A percentile compares a stretch with the other conserved stretches of the same genome.
phyloP scores from a whole-genome alignment of 2,329 filamentous ascomycete species.

The Trichoderma sp. region DNA sequence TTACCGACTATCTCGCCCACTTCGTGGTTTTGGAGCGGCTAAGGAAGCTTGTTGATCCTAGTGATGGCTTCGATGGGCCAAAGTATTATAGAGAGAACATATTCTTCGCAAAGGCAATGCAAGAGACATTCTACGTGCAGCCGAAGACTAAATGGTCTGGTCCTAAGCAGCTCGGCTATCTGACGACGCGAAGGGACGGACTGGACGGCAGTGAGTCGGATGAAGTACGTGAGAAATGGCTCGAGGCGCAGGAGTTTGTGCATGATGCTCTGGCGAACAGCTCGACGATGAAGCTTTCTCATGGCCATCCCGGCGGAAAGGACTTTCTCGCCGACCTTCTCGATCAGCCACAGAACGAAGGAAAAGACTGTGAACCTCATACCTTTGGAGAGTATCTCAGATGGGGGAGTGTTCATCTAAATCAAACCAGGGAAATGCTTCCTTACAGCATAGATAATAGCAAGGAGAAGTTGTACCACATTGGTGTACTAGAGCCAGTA shows the following conservation, averaged over 20 bases:
- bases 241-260: slow-evolving; percentile 34
- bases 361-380: slow-evolving; percentile 38
- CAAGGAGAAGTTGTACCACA: not conserved
- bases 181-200: not conserved
- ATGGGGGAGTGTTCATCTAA: slow-evolving; percentile 42
- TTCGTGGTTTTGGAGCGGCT: slow-evolving; percentile 37
- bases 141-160: slow-evolving; percentile 23
- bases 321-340: slow-evolving; percentile 37
- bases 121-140: slow-evolving; percentile 31
- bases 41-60: slow-evolving; percentile 41
- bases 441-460: not conserved
- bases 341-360: slow-evolving; percentile 40
- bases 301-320: slow-evolving; percentile 37
- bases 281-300: slow-evolving; percentile 43
- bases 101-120: slow-evolving; percentile 34
- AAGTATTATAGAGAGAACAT: slow-evolving; percentile 42
- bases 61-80: slow-evolving; percentile 42
- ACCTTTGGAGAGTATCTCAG: slow-evolving; percentile 44
- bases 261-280: slow-evolving; percentile 40
- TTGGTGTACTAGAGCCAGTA: not conserved
- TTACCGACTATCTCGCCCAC: slow-evolving; percentile 40
- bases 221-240: slow-evolving; percentile 27
- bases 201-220: not conserved
- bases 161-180: slow-evolving; percentile 31
- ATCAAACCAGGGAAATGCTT: slow-evolving; percentile 39